phyloP scores from a whole-genome alignment of 192 early-diverging fungal genomes.

The Funneliformis mosseae region DNA sequence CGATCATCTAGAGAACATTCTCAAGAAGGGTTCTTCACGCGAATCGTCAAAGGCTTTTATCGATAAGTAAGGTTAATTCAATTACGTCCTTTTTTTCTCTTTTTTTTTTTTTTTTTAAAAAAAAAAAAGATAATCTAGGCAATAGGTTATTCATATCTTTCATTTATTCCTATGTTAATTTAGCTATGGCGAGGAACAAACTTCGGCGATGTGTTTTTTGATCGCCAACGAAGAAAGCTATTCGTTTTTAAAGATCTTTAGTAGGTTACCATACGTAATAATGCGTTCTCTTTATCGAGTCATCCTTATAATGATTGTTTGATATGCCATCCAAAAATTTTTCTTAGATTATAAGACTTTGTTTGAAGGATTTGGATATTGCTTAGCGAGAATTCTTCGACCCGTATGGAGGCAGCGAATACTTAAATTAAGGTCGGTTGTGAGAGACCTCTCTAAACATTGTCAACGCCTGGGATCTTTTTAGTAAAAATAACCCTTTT shows the following conservation, averaged over 20 bases:
- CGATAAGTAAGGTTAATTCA: background rate
- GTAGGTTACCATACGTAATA: background rate
- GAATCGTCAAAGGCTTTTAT: background rate
- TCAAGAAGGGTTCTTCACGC: background rate
- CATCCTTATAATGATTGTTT: background rate
- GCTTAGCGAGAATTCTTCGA: constrained; percentile 26
- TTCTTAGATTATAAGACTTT: background rate
- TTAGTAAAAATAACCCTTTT: too few species aligned
- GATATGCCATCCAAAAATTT: background rate
- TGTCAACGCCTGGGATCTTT: too few species aligned
- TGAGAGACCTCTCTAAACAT: too few species aligned
- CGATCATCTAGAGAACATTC: constrained; percentile 11
- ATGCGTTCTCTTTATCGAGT: background rate
- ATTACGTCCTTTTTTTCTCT: too few species aligned
- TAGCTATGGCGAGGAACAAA: constrained; percentile 26
- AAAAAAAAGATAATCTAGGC: background rate
- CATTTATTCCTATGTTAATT: background rate
- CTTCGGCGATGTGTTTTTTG: constrained; percentile 17
- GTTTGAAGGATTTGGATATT: constrained; percentile 27
- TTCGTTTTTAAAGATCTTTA: background rate
- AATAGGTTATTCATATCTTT: background rate
- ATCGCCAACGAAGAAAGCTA: constrained; percentile 9
- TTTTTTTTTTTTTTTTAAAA: background rate
- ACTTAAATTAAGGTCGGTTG: constrained; percentile 9
- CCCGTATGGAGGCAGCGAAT: constrained; percentile 29